Evolutionary conservation across 352 stramenopile genomes (phyloP).

Genomic region (Pythium dissotocum): DNA sequence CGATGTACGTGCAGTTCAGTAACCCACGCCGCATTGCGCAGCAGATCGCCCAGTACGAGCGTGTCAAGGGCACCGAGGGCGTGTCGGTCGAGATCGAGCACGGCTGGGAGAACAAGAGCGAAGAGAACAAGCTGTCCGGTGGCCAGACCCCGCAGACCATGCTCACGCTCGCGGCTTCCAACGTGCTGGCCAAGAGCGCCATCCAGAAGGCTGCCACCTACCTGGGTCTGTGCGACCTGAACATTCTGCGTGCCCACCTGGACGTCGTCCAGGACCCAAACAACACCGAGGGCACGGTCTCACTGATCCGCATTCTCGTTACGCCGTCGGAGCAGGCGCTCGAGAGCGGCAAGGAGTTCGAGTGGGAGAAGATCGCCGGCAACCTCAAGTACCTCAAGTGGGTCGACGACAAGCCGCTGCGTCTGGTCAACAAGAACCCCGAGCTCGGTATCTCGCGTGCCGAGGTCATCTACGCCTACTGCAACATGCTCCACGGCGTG

Average conservation of each 20-base stretch:
- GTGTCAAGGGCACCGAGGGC: slow-evolving; percentile 70
- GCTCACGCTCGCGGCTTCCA: slow-evolving; percentile 80
- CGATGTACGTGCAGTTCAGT: slow-evolving; percentile 84
- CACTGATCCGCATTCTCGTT: slow-evolving; percentile 83
- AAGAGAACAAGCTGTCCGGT: slow-evolving; percentile 82
- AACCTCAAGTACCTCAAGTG: slow-evolving; percentile 91
- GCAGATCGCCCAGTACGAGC: slow-evolving; percentile 72
- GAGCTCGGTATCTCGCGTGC: slow-evolving; percentile 90
- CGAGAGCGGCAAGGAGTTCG: slow-evolving; percentile 52
- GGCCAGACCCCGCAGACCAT: slow-evolving; percentile 69
- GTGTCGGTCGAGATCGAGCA: slow-evolving; percentile 80
- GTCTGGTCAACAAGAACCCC: slow-evolving; percentile 81
- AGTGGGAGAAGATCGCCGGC: slow-evolving; percentile 80
- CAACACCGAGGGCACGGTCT: slow-evolving; percentile 62
- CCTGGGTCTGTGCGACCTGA: slow-evolving; percentile 92
- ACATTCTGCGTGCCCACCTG: slow-evolving; percentile 94
- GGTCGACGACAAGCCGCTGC: slow-evolving; percentile 79
- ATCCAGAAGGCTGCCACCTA: slow-evolving; percentile 86
- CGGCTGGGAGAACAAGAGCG: slow-evolving; percentile 75
- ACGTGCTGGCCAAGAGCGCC: slow-evolving; percentile 81
- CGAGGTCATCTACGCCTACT: slow-evolving; percentile 96
- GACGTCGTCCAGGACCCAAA: slow-evolving; percentile 92
- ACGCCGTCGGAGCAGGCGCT: slow-evolving; percentile 61
- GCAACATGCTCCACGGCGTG: slow-evolving; percentile 94
- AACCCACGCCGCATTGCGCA: slow-evolving; percentile 70